phyloP scores from a whole-genome alignment of 768 basidiomycete species.

The Lentinula aciculospora region DNA sequence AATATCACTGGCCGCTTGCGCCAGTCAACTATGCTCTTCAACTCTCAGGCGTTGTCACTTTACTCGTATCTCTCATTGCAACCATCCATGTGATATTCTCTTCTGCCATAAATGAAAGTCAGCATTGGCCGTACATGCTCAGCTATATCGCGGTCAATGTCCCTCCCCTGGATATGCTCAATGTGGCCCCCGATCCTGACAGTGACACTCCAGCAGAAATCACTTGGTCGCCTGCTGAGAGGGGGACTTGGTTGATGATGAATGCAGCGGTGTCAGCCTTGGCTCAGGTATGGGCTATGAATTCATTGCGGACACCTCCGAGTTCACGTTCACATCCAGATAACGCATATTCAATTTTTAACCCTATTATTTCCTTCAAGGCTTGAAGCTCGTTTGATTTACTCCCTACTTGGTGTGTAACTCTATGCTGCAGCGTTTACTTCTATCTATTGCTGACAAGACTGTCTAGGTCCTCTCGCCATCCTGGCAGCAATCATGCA shows the following conservation, averaged over 20 bases:
- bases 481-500: conserved; percentile 80
- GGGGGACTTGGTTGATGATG: conserved; percentile 81
- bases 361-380: conserved; percentile 91
- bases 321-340: conserved; percentile 36
- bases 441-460: not conserved
- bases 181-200: conserved; percentile 15
- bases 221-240: conserved; percentile 58
- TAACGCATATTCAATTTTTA: conserved; percentile 96
- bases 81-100: conserved; percentile 73
- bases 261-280: conserved; percentile 79
- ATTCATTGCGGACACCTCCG: not conserved
- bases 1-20: conserved; percentile 94
- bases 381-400: conserved; percentile 83
- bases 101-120: conserved; percentile 53
- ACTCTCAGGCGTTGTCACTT: conserved; percentile 72
- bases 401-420: conserved; percentile 67
- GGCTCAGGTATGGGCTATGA: conserved; percentile 61
- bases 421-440: not conserved
- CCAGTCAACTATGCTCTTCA: conserved; percentile 91
- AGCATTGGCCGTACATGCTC: conserved; percentile 92
- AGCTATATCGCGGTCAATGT: conserved; percentile 83
- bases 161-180: conserved; percentile 42
- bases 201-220: not conserved
- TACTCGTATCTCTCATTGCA: conserved; percentile 73
- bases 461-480: conserved; percentile 67